These are phyloP conservation scores for Penicillium cataractarum DNA, from an alignment of 495 filamentous ascomycete genomes.

Conservation along the genomic window DNA sequence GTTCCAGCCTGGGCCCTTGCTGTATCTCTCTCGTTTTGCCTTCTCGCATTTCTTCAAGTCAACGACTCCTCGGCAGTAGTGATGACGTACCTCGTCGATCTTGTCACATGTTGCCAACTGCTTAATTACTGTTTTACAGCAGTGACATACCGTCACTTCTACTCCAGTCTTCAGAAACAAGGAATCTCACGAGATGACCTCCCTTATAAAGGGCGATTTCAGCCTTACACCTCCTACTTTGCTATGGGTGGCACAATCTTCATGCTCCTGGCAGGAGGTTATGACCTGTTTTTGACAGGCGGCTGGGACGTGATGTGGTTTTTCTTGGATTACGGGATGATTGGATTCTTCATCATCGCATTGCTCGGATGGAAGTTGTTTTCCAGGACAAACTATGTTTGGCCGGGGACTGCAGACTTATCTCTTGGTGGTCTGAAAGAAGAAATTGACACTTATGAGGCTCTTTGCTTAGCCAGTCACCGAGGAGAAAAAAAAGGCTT, in stretches of 20 bases:
- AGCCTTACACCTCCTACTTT: constrained; percentile 39
- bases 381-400: constrained; percentile 49
- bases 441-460: constrained; percentile 67
- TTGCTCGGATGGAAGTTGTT: constrained; percentile 59
- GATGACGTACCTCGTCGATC: constrained; percentile 33
- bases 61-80: constrained; percentile 27
- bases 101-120: constrained; percentile 31
- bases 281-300: constrained; percentile 31
- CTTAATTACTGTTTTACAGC: constrained; percentile 50
- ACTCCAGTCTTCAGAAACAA: constrained; percentile 35
- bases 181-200: constrained; percentile 34
- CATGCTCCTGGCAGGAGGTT: constrained; percentile 35
- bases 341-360: constrained; percentile 47
- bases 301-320: constrained; percentile 31
- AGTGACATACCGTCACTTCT: constrained; percentile 52
- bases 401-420: constrained; percentile 44
- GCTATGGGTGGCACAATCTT: constrained; percentile 39
- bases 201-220: constrained; percentile 35
- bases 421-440: constrained; percentile 40
- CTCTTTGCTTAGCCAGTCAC: not conserved
- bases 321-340: constrained; percentile 47
- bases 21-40: constrained; percentile 43
- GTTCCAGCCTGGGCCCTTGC: constrained; percentile 47
- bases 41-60: constrained; percentile 39
- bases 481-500: not conserved